Evolutionary conservation across 2,329 filamentous ascomycete species (phyloP), one percentile per base, ranked within the genome.

Genomic region (Diaporthe sp.): DNA sequence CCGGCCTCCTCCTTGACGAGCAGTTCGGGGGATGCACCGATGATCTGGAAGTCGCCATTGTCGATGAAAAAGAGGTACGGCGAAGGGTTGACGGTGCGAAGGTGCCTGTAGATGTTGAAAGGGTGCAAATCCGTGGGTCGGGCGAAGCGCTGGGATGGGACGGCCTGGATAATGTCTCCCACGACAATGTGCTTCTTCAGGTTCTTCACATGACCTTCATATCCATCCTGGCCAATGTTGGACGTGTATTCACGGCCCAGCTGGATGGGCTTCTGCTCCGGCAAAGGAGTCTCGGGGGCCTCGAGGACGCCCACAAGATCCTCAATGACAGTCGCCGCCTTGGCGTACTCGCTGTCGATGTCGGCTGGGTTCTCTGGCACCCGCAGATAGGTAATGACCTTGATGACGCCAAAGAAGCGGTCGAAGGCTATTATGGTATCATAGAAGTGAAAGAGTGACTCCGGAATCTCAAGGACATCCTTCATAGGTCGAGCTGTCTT

Each of bases 11-110:
- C 92, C 86, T 98, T 98, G 81, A 98, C 96, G 61, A 99, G 91
- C 77, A 98, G 91, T 86, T 99, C 97, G 1, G 97, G 97, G 75
- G 95, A 98, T 53, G 97, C 97, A 76, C 97, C 97, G 17, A 99
- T 94, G 79, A 99, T 96, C 83, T 98, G 94, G 86, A 99, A 98
- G 81, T 95, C 94, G 76, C 91, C 90, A 86, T 96, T 98, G 84
- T 97, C 92, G 77, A 99, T 91, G 86, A 96, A 99, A 88, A 99
- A 99, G 49, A 99, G 92, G 85, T 99, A 99, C 0, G 97, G 97
- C 12, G 95, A 98, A 0, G 97, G 97, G 83, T 99, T 99, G 81
- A 98, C 94, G n/a, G 95, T 98, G 77, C 97, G 94, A 51, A 99
- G 90, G 83, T 98, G 95, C 73, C 96, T 92, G 88, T 98, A 99